phyloP scores from a whole-genome alignment of 495 filamentous ascomycete genomes.

The Pseudoneurospora amorphoporcata region DNA sequence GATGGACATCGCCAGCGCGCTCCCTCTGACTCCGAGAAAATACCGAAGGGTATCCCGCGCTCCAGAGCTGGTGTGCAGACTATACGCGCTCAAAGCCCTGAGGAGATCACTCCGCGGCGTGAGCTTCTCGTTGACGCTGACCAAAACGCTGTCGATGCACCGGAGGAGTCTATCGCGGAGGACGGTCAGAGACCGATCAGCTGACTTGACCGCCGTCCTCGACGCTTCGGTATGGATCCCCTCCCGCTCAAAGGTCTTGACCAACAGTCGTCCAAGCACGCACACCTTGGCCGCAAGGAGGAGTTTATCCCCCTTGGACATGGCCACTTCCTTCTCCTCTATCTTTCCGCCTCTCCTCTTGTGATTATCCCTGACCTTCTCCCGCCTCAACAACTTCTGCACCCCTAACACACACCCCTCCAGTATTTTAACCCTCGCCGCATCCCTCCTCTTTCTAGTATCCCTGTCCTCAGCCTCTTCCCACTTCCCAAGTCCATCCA shows the following conservation, averaged over 20 bases:
- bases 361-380: conserved; percentile 14
- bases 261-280: conserved; percentile 55
- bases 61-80: conserved; percentile 70
- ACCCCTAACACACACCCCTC: conserved; percentile 29
- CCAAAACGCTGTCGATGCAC: conserved; percentile 58
- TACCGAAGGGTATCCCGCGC: conserved; percentile 70
- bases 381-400: conserved; percentile 30
- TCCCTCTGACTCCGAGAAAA: conserved; percentile 65
- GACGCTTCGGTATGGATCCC: conserved; percentile 26
- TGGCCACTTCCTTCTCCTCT: background rate
- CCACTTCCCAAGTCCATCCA: conserved; percentile 36
- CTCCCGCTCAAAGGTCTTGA: conserved; percentile 25
- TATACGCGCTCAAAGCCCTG: conserved; percentile 68
- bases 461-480: conserved; percentile 7
- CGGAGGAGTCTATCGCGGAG: conserved; percentile 47
- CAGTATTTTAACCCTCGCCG: conserved; percentile 32
- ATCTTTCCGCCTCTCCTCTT: conserved; percentile 19
- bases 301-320: conserved; percentile 34
- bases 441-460: conserved; percentile 11
- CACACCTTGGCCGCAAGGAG: conserved; percentile 70
- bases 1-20: conserved; percentile 52
- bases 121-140: conserved; percentile 19
- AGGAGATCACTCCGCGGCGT: conserved; percentile 46
- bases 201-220: conserved; percentile 45
- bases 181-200: conserved; percentile 50